Conservation (phyloP, 345 rosid species). For the Populus pruinosa region DNA sequence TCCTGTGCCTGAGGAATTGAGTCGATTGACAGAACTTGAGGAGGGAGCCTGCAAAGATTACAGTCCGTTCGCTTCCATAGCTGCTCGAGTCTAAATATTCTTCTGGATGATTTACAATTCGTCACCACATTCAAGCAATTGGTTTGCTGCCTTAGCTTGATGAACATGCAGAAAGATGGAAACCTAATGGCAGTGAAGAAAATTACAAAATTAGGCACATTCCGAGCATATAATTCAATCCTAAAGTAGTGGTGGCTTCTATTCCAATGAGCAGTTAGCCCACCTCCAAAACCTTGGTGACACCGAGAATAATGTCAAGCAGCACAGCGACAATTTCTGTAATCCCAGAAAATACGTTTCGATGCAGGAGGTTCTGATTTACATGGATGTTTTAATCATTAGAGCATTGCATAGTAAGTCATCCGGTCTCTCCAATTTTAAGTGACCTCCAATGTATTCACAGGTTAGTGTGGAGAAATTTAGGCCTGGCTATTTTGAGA, state of each 20-base stretch:
- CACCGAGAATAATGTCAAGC: slow-evolving; percentile 1
- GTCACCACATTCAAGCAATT: slow-evolving; percentile 30
- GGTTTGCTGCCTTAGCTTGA: slow-evolving; percentile 32
- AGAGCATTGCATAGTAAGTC: too few species aligned
- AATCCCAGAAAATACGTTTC: not conserved
- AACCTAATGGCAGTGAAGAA: slow-evolving; percentile 40
- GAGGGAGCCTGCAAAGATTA: slow-evolving; percentile 41
- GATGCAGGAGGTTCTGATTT: not conserved
- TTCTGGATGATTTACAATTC: slow-evolving; percentile 37
- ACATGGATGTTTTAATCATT: too few species aligned
- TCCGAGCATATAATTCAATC: slow-evolving; percentile 24
- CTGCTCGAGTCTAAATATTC: slow-evolving; percentile 29
- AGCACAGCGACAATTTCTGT: not conserved
- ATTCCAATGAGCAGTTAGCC: slow-evolving; percentile 3
- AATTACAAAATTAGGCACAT: slow-evolving; percentile 39
- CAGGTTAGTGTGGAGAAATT: not conserved
- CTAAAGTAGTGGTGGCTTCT: slow-evolving; percentile 12
- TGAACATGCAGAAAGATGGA: slow-evolving; percentile 28
- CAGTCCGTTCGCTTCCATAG: slow-evolving; percentile 27
- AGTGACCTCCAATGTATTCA: not conserved
- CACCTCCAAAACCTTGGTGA: slow-evolving; percentile 1
- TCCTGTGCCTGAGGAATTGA: slow-evolving; percentile 25
- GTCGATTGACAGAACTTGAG: slow-evolving; percentile 30
- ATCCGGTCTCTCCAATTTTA: too few species aligned
- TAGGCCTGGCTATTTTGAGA: not conserved